These are phyloP conservation scores for Rostrohypoxylon terebratum DNA, from an alignment of 495 filamentous ascomycete species.

Conservation along the genomic window DNA sequence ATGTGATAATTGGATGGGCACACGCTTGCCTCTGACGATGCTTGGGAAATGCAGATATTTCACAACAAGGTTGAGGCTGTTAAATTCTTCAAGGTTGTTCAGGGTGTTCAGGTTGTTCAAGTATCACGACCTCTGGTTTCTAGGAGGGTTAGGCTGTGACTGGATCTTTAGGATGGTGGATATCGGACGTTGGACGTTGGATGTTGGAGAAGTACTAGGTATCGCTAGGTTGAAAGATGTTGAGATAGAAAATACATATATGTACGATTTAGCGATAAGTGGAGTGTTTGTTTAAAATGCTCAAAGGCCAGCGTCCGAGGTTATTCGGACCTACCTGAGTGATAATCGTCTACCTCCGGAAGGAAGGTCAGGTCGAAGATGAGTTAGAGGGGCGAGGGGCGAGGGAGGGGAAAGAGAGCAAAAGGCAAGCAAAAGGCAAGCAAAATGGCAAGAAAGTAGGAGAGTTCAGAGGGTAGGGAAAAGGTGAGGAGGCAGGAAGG, in stretches of 20 bases:
- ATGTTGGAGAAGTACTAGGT: constrained; percentile 11
- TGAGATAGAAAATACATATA: constrained; percentile 3
- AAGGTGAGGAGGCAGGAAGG: constrained; percentile 6
- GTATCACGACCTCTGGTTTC: constrained; percentile 16
- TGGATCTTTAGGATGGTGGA: too few species aligned
- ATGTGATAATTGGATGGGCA: constrained; percentile 8
- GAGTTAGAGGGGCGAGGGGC: neutral
- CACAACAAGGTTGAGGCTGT: neutral
- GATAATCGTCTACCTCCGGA: constrained; percentile 15
- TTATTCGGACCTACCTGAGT: constrained; percentile 29
- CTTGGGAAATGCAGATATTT: constrained; percentile 32
- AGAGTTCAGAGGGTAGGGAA: constrained; percentile 10
- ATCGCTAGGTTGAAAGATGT: constrained; percentile 3
- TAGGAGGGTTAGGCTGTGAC: constrained; percentile 13
- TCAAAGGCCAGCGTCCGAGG: constrained; percentile 20
- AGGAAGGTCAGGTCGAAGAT: constrained; percentile 16
- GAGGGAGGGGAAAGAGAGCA: constrained; percentile 7
- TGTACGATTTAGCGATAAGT: constrained; percentile 3
- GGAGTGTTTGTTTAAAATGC: neutral
- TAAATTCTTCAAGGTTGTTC: neutral
- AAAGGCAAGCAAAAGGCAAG: too few species aligned
- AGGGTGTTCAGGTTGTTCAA: too few species aligned
- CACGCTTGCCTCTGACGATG: constrained; percentile 29
- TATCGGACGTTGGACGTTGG: neutral
- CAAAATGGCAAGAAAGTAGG: too few species aligned